Percentiles rank a stretch among this genome's conserved stretches.
Evolutionary conservation across 176 grass and related monocot genomes (phyloP).

Genomic region (Carex pumila): DNA sequence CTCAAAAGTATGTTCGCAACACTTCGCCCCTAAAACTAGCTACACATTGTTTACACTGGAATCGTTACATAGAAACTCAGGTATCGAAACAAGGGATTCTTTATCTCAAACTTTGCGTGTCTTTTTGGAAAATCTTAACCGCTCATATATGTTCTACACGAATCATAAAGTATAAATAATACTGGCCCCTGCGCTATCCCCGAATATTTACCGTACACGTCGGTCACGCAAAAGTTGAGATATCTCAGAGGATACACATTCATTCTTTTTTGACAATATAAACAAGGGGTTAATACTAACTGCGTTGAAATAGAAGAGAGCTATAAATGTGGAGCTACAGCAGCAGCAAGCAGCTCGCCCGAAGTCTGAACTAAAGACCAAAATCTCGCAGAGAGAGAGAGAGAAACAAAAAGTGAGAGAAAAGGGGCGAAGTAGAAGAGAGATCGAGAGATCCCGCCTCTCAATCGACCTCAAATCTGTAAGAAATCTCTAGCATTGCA

Average conservation of each 20-base stretch:
- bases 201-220: too few species aligned
- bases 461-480: conserved; percentile 11
- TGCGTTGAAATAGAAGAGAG: conserved; percentile 23
- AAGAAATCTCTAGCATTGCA: conserved; percentile 11
- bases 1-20: too few species aligned
- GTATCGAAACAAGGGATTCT: neutral
- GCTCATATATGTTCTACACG: too few species aligned
- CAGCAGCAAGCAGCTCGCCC: conserved; percentile 13
- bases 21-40: neutral
- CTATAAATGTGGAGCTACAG: conserved; percentile 16
- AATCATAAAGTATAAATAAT: too few species aligned
- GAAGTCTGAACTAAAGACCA: conserved; percentile 26
- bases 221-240: too few species aligned
- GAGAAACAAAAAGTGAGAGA: neutral
- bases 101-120: neutral
- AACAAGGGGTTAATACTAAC: neutral
- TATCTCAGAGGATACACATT: too few species aligned
- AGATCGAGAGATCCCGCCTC: conserved; percentile 10
- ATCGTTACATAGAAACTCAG: neutral
- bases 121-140: too few species aligned
- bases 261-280: neutral
- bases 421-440: neutral
- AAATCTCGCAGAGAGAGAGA: neutral
- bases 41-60: neutral
- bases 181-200: too few species aligned